Conservation (phyloP, 495 filamentous ascomycete genomes). For the Lophiotrema nucula region DNA sequence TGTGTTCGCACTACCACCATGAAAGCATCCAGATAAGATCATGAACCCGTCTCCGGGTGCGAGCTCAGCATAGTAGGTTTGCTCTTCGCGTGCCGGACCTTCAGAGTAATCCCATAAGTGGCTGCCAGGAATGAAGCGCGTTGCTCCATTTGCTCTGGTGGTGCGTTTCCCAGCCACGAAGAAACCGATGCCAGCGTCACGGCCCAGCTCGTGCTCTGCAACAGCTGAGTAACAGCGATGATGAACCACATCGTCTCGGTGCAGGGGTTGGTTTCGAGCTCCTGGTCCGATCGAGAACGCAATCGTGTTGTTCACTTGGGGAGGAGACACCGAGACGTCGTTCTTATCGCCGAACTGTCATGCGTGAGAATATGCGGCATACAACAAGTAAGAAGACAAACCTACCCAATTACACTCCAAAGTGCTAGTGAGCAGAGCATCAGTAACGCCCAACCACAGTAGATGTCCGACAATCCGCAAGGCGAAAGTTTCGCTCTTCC, state of each 20-base stretch:
- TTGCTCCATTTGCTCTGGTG: background rate
- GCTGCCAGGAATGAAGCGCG: background rate
- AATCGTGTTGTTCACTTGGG: background rate
- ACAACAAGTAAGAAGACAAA: too few species aligned
- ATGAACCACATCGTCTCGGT: background rate
- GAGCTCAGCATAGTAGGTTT: background rate
- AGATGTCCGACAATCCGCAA: background rate
- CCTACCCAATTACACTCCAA: background rate
- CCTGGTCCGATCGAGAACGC: background rate
- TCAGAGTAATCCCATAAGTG: background rate
- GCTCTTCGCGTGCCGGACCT: background rate
- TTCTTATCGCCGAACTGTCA: background rate
- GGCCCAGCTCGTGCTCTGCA: background rate
- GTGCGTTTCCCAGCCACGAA: background rate
- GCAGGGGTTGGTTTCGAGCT: background rate
- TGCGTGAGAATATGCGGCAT: background rate
- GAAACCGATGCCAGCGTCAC: background rate
- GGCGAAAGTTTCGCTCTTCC: background rate
- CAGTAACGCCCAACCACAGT: background rate
- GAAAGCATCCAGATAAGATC: background rate
- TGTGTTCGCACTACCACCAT: conserved; percentile 15
- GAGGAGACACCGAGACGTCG: background rate
- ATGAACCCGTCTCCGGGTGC: background rate
- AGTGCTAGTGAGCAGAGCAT: background rate
- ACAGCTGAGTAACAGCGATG: background rate